Evolutionary conservation across 2,329 filamentous ascomycete genomes (phyloP).

Genomic region (Cladosporium sp.): DNA sequence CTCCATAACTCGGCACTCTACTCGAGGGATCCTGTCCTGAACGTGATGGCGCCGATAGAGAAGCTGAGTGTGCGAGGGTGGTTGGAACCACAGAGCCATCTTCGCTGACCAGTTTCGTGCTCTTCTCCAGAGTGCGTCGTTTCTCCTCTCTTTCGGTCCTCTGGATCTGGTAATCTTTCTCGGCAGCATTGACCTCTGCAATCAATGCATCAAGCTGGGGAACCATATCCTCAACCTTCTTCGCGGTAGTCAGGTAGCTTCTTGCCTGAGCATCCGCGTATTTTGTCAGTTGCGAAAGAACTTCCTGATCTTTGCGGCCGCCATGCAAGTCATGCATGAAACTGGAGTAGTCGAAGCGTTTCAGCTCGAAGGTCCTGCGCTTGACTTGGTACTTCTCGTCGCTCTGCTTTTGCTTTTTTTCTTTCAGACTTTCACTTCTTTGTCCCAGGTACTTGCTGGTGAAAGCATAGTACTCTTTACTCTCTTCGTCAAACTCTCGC

Average conservation of each 20-base stretch:
- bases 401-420: slow-evolving; percentile 92
- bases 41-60: slow-evolving; percentile 23
- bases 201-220: slow-evolving; percentile 87
- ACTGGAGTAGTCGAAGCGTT: slow-evolving; percentile 96
- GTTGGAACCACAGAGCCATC: slow-evolving; percentile 27
- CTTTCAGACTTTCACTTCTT: slow-evolving; percentile 89
- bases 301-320: slow-evolving; percentile 96
- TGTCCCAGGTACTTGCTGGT: slow-evolving; percentile 95
- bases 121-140: slow-evolving; percentile 82
- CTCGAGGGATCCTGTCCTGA: slow-evolving; percentile 20
- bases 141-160: slow-evolving; percentile 95
- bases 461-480: slow-evolving; percentile 96
- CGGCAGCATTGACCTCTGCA: slow-evolving; percentile 82
- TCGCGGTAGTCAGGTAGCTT: slow-evolving; percentile 74
- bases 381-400: slow-evolving; percentile 96
- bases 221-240: slow-evolving; percentile 79
- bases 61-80: slow-evolving; percentile 24
- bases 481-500: slow-evolving; percentile 97
- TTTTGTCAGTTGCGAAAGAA: slow-evolving; percentile 87
- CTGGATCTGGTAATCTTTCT: slow-evolving; percentile 95
- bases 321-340: slow-evolving; percentile 99
- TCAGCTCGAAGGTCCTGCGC: slow-evolving; percentile 89
- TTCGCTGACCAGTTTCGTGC: slow-evolving; percentile 51
- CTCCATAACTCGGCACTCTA: slow-evolving; percentile 22
- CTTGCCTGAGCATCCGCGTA: slow-evolving; percentile 88